Base-by-base conservation (phyloP, 768 basidiomycete species). In the Thelephora ganbajun region DNA sequence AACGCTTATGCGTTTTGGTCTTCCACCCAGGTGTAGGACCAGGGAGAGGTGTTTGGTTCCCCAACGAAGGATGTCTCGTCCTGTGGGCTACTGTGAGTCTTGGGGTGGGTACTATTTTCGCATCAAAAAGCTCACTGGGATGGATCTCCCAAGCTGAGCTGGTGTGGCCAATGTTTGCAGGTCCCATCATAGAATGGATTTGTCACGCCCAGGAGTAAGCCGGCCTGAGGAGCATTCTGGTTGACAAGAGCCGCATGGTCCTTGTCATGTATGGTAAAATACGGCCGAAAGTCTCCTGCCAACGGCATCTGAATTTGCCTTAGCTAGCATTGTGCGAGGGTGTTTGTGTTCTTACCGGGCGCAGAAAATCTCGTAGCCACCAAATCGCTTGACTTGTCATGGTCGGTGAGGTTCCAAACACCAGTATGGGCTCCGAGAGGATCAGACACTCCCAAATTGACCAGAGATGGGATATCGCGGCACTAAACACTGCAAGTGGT, bases 261-360 rank as follows among this genome's bases (percentile, higher is more conserved):
- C n/a, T 73, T 73, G 57, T 97, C 94, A 60, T 97, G 94, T 56
- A 99, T 91, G 13, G 94, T 96, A 54, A 97, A 86, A 62, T 94
- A 99, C 0, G 94, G 94, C 7, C 94, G 75, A 56, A 89, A 77
- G 57, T 99, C 93, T 1, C 77, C 78, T 0, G 82, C 76, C 6
- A 88, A 69, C 3, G 91, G 89, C 26, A 94, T 80, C 89, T 91
- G 50, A 37, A 30, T 35, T 30, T 9, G 4, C 26, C 26, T 30
- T 9, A 30, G 26, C 26, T 30, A 30, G 9, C 50, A 11, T 44
- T 41, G 7, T 9, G 4, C 12, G 12, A 14, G 16, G 39, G 11
- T 20, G 39, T 37, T 43, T 35, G 45, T 11, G 6, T 20, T 63
- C 72, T 46, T 57, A 91, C 84, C 4, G 94, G 94, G 33, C 88